These are phyloP conservation scores for Blastocystis sp. DNA, from an alignment of 352 stramenopile genomes.

Conservation along the genomic window DNA sequence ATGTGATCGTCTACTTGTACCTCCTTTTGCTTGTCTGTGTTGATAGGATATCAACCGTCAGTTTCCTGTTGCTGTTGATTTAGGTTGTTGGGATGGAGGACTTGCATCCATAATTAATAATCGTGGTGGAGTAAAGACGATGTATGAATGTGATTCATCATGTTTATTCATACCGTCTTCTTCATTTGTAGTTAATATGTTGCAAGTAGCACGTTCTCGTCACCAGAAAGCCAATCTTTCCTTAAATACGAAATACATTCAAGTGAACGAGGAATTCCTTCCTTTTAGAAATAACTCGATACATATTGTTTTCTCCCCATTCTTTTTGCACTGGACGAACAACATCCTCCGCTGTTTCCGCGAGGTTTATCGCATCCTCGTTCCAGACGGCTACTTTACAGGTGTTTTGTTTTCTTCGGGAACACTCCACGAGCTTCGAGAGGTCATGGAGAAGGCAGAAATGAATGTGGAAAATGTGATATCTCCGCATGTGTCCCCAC, in stretches of 20 bases:
- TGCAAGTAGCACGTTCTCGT: background rate
- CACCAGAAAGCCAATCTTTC: background rate
- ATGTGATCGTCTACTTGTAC: background rate
- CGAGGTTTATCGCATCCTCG: constrained; percentile 35
- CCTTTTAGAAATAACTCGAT: constrained; percentile 53
- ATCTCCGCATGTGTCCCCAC: constrained; percentile 10
- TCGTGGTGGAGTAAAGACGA: constrained; percentile 7
- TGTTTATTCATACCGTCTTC: background rate
- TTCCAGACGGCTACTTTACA: constrained; percentile 47
- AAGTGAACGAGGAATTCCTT: constrained; percentile 60
- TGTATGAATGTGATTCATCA: constrained; percentile 56
- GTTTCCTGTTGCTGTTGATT: constrained; percentile 55
- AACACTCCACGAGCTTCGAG: constrained; percentile 32
- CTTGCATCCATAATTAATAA: background rate
- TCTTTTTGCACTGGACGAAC: constrained; percentile 57
- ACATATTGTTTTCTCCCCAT: constrained; percentile 26
- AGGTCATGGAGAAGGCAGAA: constrained; percentile 22
- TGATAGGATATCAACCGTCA: constrained; percentile 31
- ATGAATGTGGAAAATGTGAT: background rate
- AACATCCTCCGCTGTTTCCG: constrained; percentile 23
- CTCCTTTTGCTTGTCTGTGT: background rate
- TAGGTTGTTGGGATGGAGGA: constrained; percentile 46
- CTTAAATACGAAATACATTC: constrained; percentile 25
- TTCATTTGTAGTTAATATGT: constrained; percentile 25
- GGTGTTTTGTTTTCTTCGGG: constrained; percentile 14